These are phyloP conservation scores for Phtheirospermum japonicum DNA, from an alignment of 257 asterid species.

Conservation along the genomic window DNA sequence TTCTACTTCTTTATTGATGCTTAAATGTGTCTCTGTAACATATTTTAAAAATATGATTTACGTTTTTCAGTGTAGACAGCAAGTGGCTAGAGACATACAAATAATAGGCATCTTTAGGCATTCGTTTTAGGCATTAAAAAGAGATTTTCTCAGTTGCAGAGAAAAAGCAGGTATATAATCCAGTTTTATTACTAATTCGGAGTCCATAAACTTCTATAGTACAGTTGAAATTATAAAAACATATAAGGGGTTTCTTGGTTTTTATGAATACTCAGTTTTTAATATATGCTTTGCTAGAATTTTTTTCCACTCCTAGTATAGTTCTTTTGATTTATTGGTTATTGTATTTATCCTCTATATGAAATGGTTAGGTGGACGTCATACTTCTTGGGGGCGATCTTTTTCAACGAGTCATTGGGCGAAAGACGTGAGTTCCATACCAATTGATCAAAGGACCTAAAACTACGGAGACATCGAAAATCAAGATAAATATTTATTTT, in stretches of 20 bases:
- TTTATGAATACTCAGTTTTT: not conserved
- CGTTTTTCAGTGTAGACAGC: constrained; percentile 69
- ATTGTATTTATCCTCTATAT: no score
- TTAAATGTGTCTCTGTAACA: constrained; percentile 9
- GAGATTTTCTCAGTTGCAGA: constrained; percentile 97
- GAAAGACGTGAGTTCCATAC: no score
- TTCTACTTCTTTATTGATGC: constrained; percentile 23
- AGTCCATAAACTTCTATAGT: no score
- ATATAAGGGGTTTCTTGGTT: not conserved
- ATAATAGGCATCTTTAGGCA: no score
- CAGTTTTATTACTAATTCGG: no score
- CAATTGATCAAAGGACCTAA: no score
- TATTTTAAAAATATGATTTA: constrained; percentile 13
- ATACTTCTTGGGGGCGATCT: constrained; percentile 96
- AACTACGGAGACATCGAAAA: no score
- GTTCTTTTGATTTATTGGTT: not conserved
- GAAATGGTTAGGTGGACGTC: constrained; percentile 96
- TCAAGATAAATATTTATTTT: no score
- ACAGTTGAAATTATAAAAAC: not conserved
- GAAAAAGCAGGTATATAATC: constrained; percentile 72
- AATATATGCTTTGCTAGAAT: not conserved
- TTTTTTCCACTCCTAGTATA: not conserved
- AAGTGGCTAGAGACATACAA: constrained; percentile 87
- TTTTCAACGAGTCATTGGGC: constrained; percentile 78
- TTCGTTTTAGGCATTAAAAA: constrained; percentile 89